phyloP scores from a whole-genome alignment of 1,284 basidiomycete genomes.

The Papiliotrema fonsecae region DNA sequence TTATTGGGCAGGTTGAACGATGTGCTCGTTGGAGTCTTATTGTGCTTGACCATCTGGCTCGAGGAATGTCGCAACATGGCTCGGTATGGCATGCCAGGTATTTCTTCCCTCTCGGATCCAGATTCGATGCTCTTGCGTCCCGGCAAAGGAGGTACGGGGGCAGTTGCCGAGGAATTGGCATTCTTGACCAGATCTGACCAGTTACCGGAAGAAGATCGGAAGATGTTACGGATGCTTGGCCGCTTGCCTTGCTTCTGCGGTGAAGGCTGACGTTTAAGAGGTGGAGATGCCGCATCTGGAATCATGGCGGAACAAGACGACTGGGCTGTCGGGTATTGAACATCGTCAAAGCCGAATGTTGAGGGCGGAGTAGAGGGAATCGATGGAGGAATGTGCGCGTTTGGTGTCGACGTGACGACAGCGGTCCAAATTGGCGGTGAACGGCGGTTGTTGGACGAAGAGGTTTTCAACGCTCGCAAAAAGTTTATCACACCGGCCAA shows the following conservation, averaged over 20 bases:
- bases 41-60: background rate
- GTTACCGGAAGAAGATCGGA: conserved; percentile 36
- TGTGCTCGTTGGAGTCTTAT: background rate
- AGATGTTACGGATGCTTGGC: conserved; percentile 34
- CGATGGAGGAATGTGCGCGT: conserved; percentile 8
- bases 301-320: conserved; percentile 16
- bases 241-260: conserved; percentile 15
- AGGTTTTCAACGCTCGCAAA: conserved; percentile 23
- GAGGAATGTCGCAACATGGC: background rate
- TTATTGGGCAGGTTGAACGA: background rate
- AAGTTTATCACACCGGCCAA: conserved; percentile 42
- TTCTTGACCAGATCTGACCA: conserved; percentile 35
- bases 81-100: background rate
- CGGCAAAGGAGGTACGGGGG: background rate
- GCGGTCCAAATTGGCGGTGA: background rate
- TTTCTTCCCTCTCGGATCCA: background rate
- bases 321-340: conserved; percentile 6
- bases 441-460: background rate
- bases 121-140: background rate
- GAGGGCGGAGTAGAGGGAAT: conserved; percentile 9
- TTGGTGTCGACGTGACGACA: background rate
- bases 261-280: conserved; percentile 1
- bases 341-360: conserved; percentile 1
- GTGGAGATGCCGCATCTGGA: background rate
- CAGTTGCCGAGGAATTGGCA: background rate